Percentiles rank a stretch among this genome's conserved stretches.
phyloP scores from a whole-genome alignment of 257 asterid genomes.

The Solanum tacnaense region DNA sequence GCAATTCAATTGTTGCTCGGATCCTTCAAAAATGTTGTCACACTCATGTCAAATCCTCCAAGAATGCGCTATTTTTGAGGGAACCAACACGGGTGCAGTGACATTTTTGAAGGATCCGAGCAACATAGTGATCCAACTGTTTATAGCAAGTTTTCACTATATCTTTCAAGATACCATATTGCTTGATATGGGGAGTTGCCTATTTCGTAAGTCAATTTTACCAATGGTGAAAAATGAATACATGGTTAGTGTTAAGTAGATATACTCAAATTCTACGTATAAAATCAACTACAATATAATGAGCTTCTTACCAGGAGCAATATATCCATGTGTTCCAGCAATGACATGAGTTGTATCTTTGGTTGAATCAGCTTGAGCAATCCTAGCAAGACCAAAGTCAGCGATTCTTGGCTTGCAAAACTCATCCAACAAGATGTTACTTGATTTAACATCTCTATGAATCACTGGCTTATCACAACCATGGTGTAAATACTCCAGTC shows the following conservation, averaged over 20 bases:
- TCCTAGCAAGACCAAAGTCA: conserved; percentile 85
- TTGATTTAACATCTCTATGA: conserved; percentile 90
- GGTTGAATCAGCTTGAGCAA: conserved; percentile 25
- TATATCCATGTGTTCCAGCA: conserved; percentile 89
- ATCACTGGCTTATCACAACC: conserved; percentile 59
- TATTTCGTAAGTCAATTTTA: background rate
- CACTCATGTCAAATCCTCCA: background rate
- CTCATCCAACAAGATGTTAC: conserved; percentile 84
- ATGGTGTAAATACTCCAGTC: conserved; percentile 86
- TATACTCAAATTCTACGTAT: background rate
- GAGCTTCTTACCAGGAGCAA: conserved; percentile 71
- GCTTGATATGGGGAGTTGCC: background rate
- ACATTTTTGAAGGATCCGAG: background rate
- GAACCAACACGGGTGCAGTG: background rate
- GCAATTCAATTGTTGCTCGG: background rate
- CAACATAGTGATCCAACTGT: background rate
- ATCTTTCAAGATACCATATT: background rate
- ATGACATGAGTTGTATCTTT: conserved; percentile 57
- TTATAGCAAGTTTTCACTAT: background rate
- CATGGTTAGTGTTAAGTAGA: background rate
- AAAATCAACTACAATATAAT: too few species aligned
- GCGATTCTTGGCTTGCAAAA: conserved; percentile 68
- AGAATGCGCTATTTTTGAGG: background rate
- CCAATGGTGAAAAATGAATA: background rate
- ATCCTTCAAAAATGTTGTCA: background rate